These are phyloP conservation scores for Tolypocladium ovalisporum DNA, from an alignment of 2,329 filamentous ascomycete species.

Conservation along the genomic window DNA sequence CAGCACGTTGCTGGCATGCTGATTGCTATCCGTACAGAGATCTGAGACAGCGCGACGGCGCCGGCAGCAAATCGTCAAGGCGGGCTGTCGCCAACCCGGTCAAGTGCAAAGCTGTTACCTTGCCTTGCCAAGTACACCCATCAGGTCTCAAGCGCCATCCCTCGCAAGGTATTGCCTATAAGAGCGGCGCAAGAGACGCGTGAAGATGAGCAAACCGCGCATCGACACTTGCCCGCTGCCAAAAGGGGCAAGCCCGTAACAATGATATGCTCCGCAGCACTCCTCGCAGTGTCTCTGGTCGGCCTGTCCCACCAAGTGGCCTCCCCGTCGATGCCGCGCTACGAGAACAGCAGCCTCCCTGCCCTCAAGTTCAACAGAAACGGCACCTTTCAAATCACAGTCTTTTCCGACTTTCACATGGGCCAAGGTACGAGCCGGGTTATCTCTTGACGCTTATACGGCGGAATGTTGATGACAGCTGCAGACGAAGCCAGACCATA, in stretches of 20 bases:
- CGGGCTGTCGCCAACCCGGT: too few relatives aligned
- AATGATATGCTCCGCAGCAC: neutral
- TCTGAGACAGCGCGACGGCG: too few relatives aligned
- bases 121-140: too few relatives aligned
- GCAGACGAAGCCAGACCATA: constrained; percentile 32
- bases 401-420: constrained; percentile 63
- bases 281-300: neutral
- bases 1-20: neutral
- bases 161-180: too few relatives aligned
- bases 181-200: too few relatives aligned
- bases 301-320: neutral
- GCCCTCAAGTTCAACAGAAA: constrained; percentile 24
- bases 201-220: too few relatives aligned
- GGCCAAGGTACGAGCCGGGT: constrained; percentile 48
- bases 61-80: too few relatives aligned
- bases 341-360: neutral
- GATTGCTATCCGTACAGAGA: neutral
- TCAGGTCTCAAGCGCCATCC: too few relatives aligned
- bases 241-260: neutral
- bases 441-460: neutral
- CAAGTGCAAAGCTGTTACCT: too few relatives aligned
- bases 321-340: neutral
- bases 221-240: too few relatives aligned
- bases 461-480: neutral
- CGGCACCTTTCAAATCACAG: constrained; percentile 40